phyloP scores from a whole-genome alignment of 192 early-diverging fungal species.

The Paraglomus occultum region DNA sequence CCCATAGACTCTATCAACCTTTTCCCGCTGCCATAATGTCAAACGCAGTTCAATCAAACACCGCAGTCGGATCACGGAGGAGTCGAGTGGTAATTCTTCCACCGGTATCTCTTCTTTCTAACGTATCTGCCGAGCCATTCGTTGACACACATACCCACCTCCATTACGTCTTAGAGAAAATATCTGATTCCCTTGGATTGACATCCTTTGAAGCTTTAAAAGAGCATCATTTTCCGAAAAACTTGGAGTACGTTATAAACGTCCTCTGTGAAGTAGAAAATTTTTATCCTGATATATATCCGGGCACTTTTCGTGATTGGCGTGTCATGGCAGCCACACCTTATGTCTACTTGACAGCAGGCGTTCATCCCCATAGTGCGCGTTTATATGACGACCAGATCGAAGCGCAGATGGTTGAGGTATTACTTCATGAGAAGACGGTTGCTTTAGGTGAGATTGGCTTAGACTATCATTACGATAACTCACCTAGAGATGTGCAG shows the following conservation, averaged over 20 bases:
- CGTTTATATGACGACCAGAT: slow-evolving; percentile 27
- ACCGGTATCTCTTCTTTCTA: slow-evolving; percentile 4
- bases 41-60: no score
- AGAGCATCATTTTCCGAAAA: slow-evolving; percentile 17
- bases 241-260: slow-evolving; percentile 23
- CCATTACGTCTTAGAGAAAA: slow-evolving; percentile 23
- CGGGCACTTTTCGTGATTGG: slow-evolving; percentile 25
- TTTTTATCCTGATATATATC: slow-evolving; percentile 22
- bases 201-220: not conserved
- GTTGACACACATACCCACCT: slow-evolving; percentile 26
- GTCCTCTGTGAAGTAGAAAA: slow-evolving; percentile 25
- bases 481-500: slow-evolving; percentile 20
- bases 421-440: slow-evolving; percentile 23
- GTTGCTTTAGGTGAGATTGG: slow-evolving; percentile 27
- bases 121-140: not conserved
- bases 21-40: no score
- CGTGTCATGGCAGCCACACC: slow-evolving; percentile 1
- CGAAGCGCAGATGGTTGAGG: slow-evolving; percentile 3
- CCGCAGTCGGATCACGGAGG: no score
- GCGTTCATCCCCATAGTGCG: slow-evolving; percentile 28
- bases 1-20: no score
- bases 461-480: slow-evolving; percentile 31
- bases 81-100: slow-evolving; percentile 5
- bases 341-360: slow-evolving; percentile 22
- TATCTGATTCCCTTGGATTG: not conserved